These are phyloP conservation scores for Fraxinus greggii DNA, from an alignment of 305 asterid species.

Conservation along the genomic window DNA sequence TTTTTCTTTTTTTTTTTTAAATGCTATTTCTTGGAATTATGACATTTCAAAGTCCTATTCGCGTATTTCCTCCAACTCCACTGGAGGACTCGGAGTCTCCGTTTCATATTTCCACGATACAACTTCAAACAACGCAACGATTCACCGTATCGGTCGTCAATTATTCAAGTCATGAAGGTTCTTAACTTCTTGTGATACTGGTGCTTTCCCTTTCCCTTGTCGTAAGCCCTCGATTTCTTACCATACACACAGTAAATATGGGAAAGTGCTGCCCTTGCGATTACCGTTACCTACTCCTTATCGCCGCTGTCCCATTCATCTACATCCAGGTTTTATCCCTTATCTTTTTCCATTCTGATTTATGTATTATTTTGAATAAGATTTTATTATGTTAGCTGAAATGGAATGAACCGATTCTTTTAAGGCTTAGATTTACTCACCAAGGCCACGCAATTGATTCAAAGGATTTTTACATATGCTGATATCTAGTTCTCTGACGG, in stretches of 20 bases:
- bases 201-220: not conserved
- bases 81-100: not conserved
- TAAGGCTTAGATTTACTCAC: not conserved
- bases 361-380: not conserved
- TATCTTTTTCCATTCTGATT: not conserved
- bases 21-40: no score
- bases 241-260: constrained; percentile 27
- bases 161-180: not conserved
- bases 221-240: not conserved
- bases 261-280: constrained; percentile 60
- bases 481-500: constrained; percentile 10
- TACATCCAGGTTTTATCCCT: constrained; percentile 66
- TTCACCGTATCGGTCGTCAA: not conserved
- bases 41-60: no score
- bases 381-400: constrained; percentile 2
- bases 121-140: not conserved
- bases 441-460: constrained; percentile 11
- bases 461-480: not conserved
- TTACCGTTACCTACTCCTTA: constrained; percentile 71
- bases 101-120: not conserved
- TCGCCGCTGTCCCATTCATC: constrained; percentile 71
- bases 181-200: not conserved
- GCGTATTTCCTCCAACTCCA: no score
- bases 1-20: no score
- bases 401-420: not conserved